These are phyloP conservation scores for Orbilia oligospora DNA, from an alignment of 2,329 filamentous ascomycete genomes.

Conservation along the genomic window DNA sequence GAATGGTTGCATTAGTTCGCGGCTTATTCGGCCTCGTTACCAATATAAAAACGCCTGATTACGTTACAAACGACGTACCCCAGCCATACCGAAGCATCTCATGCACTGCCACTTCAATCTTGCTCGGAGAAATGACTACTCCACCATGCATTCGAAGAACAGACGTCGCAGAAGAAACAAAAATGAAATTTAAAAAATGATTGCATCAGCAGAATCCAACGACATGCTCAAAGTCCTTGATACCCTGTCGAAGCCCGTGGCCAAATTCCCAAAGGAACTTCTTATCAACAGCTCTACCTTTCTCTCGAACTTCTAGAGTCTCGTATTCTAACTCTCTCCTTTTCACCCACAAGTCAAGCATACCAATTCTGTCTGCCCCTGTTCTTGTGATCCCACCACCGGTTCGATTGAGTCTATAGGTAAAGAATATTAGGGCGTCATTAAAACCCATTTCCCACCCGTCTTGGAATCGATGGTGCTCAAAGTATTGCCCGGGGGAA, in stretches of 20 bases:
- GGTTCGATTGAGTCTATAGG: constrained; percentile 65
- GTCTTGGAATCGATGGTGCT: constrained; percentile 72
- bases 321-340: constrained; percentile 72
- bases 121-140: background rate
- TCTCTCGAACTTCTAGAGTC: constrained; percentile 66
- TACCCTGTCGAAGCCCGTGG: constrained; percentile 69
- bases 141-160: background rate
- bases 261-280: constrained; percentile 70
- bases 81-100: background rate
- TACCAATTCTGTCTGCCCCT: constrained; percentile 72
- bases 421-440: constrained; percentile 72
- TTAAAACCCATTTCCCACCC: constrained; percentile 73
- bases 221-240: constrained; percentile 67
- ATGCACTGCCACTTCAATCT: background rate
- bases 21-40: constrained; percentile 16
- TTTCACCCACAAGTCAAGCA: constrained; percentile 73
- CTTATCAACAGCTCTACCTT: constrained; percentile 63
- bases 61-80: background rate
- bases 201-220: constrained; percentile 42
- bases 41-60: constrained; percentile 21
- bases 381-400: constrained; percentile 66
- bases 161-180: background rate
- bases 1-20: constrained; percentile 27
- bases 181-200: background rate
- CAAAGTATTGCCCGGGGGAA: constrained; percentile 69